These are phyloP conservation scores for Podaxis sp. DNA, from an alignment of 768 basidiomycete genomes.

Conservation along the genomic window DNA sequence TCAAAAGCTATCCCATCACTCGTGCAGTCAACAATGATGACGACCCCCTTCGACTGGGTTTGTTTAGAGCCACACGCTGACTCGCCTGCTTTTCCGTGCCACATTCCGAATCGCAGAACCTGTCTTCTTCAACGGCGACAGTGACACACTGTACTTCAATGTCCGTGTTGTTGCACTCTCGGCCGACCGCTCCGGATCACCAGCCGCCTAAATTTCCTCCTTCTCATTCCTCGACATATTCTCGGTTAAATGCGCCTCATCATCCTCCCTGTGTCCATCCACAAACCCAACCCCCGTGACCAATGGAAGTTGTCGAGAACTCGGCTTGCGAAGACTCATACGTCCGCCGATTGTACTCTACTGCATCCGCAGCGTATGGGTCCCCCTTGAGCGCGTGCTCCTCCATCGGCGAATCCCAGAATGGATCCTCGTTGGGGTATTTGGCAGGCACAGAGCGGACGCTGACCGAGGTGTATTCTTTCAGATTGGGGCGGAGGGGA, in stretches of 20 bases:
- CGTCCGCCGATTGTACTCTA: constrained; percentile 33
- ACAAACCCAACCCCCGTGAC: constrained; percentile 27
- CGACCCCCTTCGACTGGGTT: too few relatives aligned
- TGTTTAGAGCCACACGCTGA: constrained; percentile 18
- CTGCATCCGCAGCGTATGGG: constrained; percentile 29
- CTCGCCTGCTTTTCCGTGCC: constrained; percentile 56
- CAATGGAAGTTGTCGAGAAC: constrained; percentile 46
- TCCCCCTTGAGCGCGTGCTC: constrained; percentile 27
- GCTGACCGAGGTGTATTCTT: neutral
- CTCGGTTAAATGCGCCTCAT: constrained; percentile 56
- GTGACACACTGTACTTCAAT: constrained; percentile 50
- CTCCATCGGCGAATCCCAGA: constrained; percentile 40
- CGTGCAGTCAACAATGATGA: too few relatives aligned
- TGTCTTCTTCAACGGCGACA: constrained; percentile 63
- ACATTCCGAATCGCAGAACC: constrained; percentile 59
- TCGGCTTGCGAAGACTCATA: constrained; percentile 46
- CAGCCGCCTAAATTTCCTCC: constrained; percentile 29
- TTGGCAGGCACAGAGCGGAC: constrained; percentile 1
- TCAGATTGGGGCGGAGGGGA: constrained; percentile 41
- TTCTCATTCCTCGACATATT: constrained; percentile 42
- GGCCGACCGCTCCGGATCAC: constrained; percentile 49
- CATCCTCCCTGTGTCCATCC: constrained; percentile 51
- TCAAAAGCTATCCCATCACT: too few relatives aligned
- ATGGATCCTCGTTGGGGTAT: constrained; percentile 35
- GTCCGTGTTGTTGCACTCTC: constrained; percentile 31